A percentile compares a stretch with the other conserved stretches of the same genome.
phyloP scores from a whole-genome alignment of 2,329 filamentous ascomycete genomes.

The Sporothrix inflata region DNA sequence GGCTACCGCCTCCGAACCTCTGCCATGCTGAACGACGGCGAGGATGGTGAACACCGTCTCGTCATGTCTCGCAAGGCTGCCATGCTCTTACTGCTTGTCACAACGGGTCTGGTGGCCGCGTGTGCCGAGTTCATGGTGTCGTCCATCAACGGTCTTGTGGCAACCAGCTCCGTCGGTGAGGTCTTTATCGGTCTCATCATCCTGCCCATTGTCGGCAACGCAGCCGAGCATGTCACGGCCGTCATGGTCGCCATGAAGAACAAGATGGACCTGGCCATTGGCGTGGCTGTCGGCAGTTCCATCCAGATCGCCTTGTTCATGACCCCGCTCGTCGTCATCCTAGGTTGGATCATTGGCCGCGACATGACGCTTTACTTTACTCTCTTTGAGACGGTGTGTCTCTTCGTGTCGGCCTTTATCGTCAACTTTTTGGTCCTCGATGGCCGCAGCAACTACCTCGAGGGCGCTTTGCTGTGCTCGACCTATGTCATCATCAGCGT shows the following conservation, averaged over 20 bases:
- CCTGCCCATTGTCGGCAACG: slow-evolving; percentile 73
- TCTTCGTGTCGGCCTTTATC: slow-evolving; percentile 83
- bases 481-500: slow-evolving; percentile 70
- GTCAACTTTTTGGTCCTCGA: slow-evolving; percentile 88
- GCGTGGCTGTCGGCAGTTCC: slow-evolving; percentile 70
- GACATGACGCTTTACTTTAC: slow-evolving; percentile 85
- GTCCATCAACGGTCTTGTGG: slow-evolving; percentile 66
- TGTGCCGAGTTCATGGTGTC: slow-evolving; percentile 73
- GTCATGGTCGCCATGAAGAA: slow-evolving; percentile 73
- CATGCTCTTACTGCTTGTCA: slow-evolving; percentile 63
- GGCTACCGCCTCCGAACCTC: background rate
- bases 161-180: slow-evolving; percentile 60
- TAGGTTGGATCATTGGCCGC: slow-evolving; percentile 70
- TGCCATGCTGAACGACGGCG: slow-evolving; percentile 13
- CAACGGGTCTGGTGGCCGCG: slow-evolving; percentile 67
- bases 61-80: slow-evolving; percentile 58
- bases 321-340: slow-evolving; percentile 69
- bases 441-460: slow-evolving; percentile 83
- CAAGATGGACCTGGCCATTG: slow-evolving; percentile 76
- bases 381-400: slow-evolving; percentile 83
- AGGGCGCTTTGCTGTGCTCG: slow-evolving; percentile 70
- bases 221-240: slow-evolving; percentile 73
- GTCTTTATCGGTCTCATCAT: slow-evolving; percentile 74
- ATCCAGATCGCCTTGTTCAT: slow-evolving; percentile 75
- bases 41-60: slow-evolving; percentile 38